Base-by-base conservation (phyloP, 1,284 basidiomycete species). In the Ceratobasidium sp. region DNA sequence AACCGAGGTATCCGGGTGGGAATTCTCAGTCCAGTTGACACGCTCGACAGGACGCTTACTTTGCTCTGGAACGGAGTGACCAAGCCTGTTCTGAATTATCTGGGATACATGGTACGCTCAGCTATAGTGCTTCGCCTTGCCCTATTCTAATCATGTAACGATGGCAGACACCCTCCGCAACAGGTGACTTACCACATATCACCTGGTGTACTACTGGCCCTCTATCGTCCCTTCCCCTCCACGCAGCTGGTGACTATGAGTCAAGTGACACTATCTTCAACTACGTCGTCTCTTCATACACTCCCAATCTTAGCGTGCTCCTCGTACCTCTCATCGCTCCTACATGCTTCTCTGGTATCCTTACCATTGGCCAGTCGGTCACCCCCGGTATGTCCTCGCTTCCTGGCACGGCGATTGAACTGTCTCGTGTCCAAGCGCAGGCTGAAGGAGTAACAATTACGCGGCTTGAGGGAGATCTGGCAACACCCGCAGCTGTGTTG, bases 171-270 rank as follows among this genome's bases (percentile, higher is more conserved):
- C 2, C 38, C 5, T 23, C 63, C 8, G 35, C 7, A 6, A 16
- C 26, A 6, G 54, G 52, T 13, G 5, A 4, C 11, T 30, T 41
- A 23, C 50, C 64, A 41, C 50, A 28, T 18, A 35, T 67, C n/a
- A 67, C 64, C 23, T 67, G 64, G 50, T 67, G 64, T 44, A 55
- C 52, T 1, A 67, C 50, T 7, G 64, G 64, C 21, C 50, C 52
- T 1, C 64, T 67, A 6, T 9, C 64, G 5, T 57, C 44, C 23
- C 50, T 67, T n/a, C 64, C 64, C 4, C n/a, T 67, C 14, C 64
- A 67, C 32, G 64, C 64, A 21, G 64, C 64, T 6, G 64, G 64
- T 1, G n/a, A 18, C 26, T 67, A 44, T 38, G 30, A 23, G 2
- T 43, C 64, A n/a, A 23, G 52, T 9, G 14, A 35, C 18, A 67